phyloP scores from a whole-genome alignment of 495 filamentous ascomycete genomes.

The Penicillium antarcticum region DNA sequence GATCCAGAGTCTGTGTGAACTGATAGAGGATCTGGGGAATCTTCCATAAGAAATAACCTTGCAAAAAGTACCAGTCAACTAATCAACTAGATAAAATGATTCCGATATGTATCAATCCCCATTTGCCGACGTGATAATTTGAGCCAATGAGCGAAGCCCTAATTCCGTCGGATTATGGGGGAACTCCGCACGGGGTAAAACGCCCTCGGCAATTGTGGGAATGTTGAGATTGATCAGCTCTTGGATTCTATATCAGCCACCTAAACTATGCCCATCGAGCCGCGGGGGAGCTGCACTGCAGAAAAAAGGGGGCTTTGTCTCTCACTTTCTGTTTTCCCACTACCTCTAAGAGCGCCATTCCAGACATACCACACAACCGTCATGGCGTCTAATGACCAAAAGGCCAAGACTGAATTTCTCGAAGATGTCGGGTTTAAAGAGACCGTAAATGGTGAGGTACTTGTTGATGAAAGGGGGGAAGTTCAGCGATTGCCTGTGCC shows the following conservation, averaged over 20 bases:
- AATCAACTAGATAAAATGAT: neutral
- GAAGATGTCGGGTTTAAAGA: conserved; percentile 16
- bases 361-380: neutral
- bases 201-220: neutral
- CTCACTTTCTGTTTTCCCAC: neutral
- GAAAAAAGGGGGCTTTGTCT: neutral
- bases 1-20: conserved; percentile 50
- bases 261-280: too few species aligned
- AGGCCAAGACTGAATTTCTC: conserved; percentile 18
- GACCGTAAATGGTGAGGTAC: conserved; percentile 6
- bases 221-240: neutral
- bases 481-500: conserved; percentile 30
- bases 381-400: conserved; percentile 12
- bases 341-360: too few species aligned
- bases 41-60: neutral
- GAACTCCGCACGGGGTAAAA: neutral
- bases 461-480: conserved; percentile 20
- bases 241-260: too few species aligned
- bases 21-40: conserved; percentile 49
- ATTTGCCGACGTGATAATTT: too few species aligned
- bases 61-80: neutral
- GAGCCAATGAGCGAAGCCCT: neutral
- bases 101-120: too few species aligned
- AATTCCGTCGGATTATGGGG: neutral
- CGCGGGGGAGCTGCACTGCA: too few species aligned